These are phyloP conservation scores for Cicer chorassanicum DNA, from an alignment of 306 rosid genomes.

Conservation along the genomic window DNA sequence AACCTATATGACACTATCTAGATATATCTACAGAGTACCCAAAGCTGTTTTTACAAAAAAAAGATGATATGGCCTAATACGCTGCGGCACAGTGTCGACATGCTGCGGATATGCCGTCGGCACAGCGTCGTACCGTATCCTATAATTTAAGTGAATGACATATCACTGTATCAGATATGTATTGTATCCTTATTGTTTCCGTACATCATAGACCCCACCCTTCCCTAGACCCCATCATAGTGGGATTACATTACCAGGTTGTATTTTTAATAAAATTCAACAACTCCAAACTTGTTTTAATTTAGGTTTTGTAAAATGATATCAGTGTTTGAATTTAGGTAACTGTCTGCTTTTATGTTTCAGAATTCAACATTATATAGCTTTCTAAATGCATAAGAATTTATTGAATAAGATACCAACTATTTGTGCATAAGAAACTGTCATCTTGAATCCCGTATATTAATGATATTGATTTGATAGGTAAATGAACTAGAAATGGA, in stretches of 20 bases:
- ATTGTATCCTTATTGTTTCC: too few relatives aligned
- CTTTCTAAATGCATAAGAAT: conserved; percentile 32
- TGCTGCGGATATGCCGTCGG: too few relatives aligned
- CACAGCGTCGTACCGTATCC: too few relatives aligned
- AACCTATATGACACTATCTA: too few relatives aligned
- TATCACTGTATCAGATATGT: too few relatives aligned
- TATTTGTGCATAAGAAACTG: conserved; percentile 28
- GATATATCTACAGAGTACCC: too few relatives aligned
- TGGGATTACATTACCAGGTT: background rate
- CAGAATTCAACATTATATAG: conserved; percentile 8
- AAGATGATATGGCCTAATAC: too few relatives aligned
- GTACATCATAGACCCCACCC: background rate
- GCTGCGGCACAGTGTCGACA: too few relatives aligned
- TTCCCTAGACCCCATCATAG: background rate
- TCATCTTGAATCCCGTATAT: conserved; percentile 33
- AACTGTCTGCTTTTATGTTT: conserved; percentile 17
- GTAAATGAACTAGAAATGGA: conserved; percentile 74
- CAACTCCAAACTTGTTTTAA: conserved; percentile 17
- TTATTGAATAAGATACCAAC: conserved; percentile 13
- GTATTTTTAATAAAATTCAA: conserved; percentile 17
- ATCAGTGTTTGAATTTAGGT: conserved; percentile 33
- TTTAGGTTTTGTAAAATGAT: conserved; percentile 26
- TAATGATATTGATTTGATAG: conserved; percentile 56
- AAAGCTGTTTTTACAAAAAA: too few relatives aligned
- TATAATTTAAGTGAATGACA: too few relatives aligned